Evolutionary conservation across 352 stramenopile genomes (phyloP), one percentile per base, ranked within the genome.

Genomic region (Pythium phragmitis): DNA sequence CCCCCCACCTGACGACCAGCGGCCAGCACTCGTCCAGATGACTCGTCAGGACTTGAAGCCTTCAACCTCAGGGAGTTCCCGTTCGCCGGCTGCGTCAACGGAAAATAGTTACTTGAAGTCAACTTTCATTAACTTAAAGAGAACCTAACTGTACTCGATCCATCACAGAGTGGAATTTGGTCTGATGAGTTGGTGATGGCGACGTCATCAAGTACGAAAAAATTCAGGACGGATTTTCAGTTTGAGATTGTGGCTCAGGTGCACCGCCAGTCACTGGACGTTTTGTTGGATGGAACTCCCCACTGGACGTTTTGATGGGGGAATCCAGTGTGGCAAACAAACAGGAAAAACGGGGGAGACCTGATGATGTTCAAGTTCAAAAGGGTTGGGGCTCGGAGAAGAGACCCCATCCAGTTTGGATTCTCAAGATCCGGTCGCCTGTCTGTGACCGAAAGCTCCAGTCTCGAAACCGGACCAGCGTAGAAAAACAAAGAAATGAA

Each of bases 381-480:
- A 53, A 23, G 47, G 47, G 47, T 53, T 53, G 47, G 47, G 47
- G 47, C 12, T 33, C n/a, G 34, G 43, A 30, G 13, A 50, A 50
- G n/a, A 9, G 39, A 19, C 19, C 17, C 17, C 17, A 49, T 49
- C 43, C 43, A 49, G 19, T 23, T 49, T 49, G 43, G 43, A 49
- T 49, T 49, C 34, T 13, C 43, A 53, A 53, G 47, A 53, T 53
- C 21, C 46, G 46, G 46, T 52, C 46, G 26, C 47, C 47, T 53
- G 47, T 53, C 47, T 53, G 47, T 53, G 21, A 53, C 47, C 37
- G 47, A 19, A 53, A 53, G n/a, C 47, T 16, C 45, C 23, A 23
- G 33, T 11, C 9, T 37, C 9, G 33, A 37, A 37, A 37, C 9
- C 33, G 33, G 6, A 37, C 33, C 33, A 21, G 21, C 21, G 21